These are phyloP conservation scores for Selenicereus undatus DNA, from an alignment of 148 eudicot genomes.

Conservation along the genomic window DNA sequence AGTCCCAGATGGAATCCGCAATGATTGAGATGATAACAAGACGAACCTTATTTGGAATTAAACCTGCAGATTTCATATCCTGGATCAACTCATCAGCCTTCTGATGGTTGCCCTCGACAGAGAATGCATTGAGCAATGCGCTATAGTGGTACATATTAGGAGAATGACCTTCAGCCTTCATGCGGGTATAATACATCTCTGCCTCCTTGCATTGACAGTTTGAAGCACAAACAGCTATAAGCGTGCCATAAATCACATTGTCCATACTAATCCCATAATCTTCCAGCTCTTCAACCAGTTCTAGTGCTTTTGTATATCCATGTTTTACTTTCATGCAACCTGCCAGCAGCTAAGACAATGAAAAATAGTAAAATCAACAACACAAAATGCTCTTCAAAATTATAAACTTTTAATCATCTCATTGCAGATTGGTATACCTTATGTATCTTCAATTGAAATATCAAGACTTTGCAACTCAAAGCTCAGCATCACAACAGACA, in stretches of 20 bases:
- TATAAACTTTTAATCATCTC: background rate
- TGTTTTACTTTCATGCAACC: slow-evolving; percentile 62
- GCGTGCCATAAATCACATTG: slow-evolving; percentile 67
- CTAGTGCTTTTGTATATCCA: slow-evolving; percentile 69
- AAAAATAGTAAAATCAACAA: slow-evolving; percentile 23
- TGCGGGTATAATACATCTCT: slow-evolving; percentile 59
- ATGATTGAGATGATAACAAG: background rate
- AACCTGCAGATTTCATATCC: slow-evolving; percentile 72
- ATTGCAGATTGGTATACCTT: background rate
- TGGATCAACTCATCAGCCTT: slow-evolving; percentile 70
- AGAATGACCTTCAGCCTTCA: slow-evolving; percentile 80
- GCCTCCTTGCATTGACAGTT: slow-evolving; percentile 64
- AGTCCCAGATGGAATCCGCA: background rate
- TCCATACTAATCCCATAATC: slow-evolving; percentile 58
- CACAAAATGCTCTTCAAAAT: slow-evolving; percentile 15
- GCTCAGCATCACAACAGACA: background rate
- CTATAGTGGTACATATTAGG: slow-evolving; percentile 83
- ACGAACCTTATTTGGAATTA: slow-evolving; percentile 74
- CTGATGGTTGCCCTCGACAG: slow-evolving; percentile 52
- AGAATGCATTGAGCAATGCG: slow-evolving; percentile 84
- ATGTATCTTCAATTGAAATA: slow-evolving; percentile 1
- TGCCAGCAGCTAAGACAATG: slow-evolving; percentile 59
- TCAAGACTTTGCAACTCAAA: slow-evolving; percentile 1
- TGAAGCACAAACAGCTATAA: slow-evolving; percentile 83
- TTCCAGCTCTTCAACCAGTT: slow-evolving; percentile 66